These are phyloP conservation scores for Torulaspora maleeae DNA, from an alignment of 805 yeast species.

Conservation along the genomic window DNA sequence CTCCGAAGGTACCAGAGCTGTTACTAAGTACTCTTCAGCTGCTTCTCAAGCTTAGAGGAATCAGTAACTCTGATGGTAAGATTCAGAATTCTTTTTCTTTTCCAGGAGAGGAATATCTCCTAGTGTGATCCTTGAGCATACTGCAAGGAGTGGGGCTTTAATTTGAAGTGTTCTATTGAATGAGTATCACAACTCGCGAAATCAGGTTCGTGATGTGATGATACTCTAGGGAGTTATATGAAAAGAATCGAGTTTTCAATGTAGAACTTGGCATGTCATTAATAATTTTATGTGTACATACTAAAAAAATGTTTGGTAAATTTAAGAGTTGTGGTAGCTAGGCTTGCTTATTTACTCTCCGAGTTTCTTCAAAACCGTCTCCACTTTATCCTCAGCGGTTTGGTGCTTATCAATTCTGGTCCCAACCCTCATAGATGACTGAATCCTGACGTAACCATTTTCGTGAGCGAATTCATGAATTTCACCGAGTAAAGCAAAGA, in stretches of 20 bases:
- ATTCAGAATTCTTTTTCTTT: slow-evolving; percentile 7
- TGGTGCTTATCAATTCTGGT: slow-evolving; percentile 75
- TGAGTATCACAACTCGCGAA: slow-evolving; percentile 8
- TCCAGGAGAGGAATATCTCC: not conserved
- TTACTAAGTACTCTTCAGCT: slow-evolving; percentile 81
- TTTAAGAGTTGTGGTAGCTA: not conserved
- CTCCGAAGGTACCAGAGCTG: slow-evolving; percentile 94
- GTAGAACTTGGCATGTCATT: not conserved
- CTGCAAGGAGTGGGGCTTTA: not conserved
- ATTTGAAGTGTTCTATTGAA: slow-evolving; percentile 10
- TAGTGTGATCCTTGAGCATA: not conserved
- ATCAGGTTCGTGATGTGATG: not conserved
- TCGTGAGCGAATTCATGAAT: slow-evolving; percentile 69
- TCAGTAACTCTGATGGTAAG: not conserved
- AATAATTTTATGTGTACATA: slow-evolving; percentile 4
- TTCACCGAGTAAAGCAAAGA: slow-evolving; percentile 70
- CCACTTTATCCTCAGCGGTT: slow-evolving; percentile 66
- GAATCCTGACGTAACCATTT: slow-evolving; percentile 71
- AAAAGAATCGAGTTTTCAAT: not conserved
- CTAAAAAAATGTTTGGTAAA: not conserved
- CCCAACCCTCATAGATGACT: slow-evolving; percentile 82
- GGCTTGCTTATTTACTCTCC: slow-evolving; percentile 9
- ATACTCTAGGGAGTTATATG: slow-evolving; percentile 5
- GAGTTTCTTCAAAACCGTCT: slow-evolving; percentile 54
- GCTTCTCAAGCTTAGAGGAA: slow-evolving; percentile 28